Conservation (phyloP, 352 stramenopile species). For the Globisporangium rhizosaccharum region DNA sequence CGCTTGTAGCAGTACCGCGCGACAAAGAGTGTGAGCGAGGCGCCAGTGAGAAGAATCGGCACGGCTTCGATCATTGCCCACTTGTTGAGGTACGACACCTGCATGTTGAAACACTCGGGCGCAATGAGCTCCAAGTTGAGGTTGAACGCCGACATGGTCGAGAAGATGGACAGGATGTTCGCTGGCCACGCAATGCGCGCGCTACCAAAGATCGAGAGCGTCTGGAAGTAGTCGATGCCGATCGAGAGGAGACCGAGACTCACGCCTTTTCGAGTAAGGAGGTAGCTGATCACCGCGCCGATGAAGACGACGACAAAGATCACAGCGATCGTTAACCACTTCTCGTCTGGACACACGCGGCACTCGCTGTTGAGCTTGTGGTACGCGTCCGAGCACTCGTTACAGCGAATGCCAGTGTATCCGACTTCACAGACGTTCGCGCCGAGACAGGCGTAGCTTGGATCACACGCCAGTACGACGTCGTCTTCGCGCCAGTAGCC, state of each 20-base stretch:
- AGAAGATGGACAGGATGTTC: slow-evolving; percentile 54
- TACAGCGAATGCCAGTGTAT: slow-evolving; percentile 44
- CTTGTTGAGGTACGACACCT: slow-evolving; percentile 69
- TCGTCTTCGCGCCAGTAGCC: slow-evolving; percentile 57
- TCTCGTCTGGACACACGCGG: slow-evolving; percentile 42
- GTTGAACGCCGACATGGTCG: slow-evolving; percentile 72
- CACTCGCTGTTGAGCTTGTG: slow-evolving; percentile 67
- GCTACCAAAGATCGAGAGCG: slow-evolving; percentile 75
- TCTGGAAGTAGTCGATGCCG: slow-evolving; percentile 85
- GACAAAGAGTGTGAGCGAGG: slow-evolving; percentile 42
- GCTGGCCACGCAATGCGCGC: slow-evolving; percentile 63
- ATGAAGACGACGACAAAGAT: slow-evolving; percentile 46
- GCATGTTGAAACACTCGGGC: slow-evolving; percentile 72
- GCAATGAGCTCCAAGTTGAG: slow-evolving; percentile 81
- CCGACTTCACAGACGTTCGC: slow-evolving; percentile 40
- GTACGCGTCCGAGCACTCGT: slow-evolving; percentile 35
- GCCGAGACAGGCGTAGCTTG: slow-evolving; percentile 47
- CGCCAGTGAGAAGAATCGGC: slow-evolving; percentile 34
- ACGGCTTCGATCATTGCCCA: slow-evolving; percentile 63
- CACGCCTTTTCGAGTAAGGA: slow-evolving; percentile 55
- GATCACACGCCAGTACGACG: slow-evolving; percentile 48
- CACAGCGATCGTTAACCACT: slow-evolving; percentile 46
- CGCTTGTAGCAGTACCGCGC: slow-evolving; percentile 55
- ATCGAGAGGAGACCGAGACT: slow-evolving; percentile 73
- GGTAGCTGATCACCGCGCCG: slow-evolving; percentile 42